Evolutionary conservation across 176 grass and related monocot genomes (phyloP).

Genomic region (Bothriochloa decipiens): DNA sequence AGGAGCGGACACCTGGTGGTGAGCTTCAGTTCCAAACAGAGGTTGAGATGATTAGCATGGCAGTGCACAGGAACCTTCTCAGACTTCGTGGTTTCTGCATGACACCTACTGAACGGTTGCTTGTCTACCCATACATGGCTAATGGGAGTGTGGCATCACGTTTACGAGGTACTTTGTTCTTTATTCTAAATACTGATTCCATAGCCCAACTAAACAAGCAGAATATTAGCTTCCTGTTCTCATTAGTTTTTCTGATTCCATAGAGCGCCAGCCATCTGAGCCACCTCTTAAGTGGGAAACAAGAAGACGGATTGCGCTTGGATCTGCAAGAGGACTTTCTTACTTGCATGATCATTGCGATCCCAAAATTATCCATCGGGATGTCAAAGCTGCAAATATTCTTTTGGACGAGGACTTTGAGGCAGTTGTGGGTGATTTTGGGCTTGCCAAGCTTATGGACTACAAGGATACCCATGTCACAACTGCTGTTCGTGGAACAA

Average conservation of each 20-base stretch:
- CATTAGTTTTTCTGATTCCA: conserved; percentile 36
- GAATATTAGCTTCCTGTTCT: conserved; percentile 37
- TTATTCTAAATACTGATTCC: conserved; percentile 15
- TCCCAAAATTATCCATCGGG: conserved; percentile 68
- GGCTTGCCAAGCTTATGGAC: conserved; percentile 68
- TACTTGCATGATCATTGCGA: conserved; percentile 71
- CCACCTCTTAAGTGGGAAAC: conserved; percentile 58
- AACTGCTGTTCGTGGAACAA: conserved; percentile 62
- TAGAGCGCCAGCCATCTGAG: conserved; percentile 55
- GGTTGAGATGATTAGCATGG: conserved; percentile 76
- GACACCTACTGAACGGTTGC: conserved; percentile 66
- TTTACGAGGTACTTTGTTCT: conserved; percentile 64
- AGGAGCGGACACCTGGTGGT: conserved; percentile 66
- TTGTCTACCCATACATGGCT: conserved; percentile 85
- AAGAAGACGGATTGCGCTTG: conserved; percentile 55
- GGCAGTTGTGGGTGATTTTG: conserved; percentile 69
- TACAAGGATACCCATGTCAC: conserved; percentile 68
- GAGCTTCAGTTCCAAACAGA: conserved; percentile 76
- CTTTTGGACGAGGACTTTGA: conserved; percentile 67
- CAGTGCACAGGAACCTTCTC: conserved; percentile 70
- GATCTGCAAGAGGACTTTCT: conserved; percentile 68
- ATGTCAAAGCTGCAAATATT: conserved; percentile 72
- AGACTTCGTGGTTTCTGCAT: conserved; percentile 77
- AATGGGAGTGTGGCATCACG: conserved; percentile 77
- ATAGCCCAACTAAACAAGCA: conserved; percentile 7